Base-by-base conservation (phyloP, 176 grass and related monocot genomes). In the Urochloa ruziziensis region DNA sequence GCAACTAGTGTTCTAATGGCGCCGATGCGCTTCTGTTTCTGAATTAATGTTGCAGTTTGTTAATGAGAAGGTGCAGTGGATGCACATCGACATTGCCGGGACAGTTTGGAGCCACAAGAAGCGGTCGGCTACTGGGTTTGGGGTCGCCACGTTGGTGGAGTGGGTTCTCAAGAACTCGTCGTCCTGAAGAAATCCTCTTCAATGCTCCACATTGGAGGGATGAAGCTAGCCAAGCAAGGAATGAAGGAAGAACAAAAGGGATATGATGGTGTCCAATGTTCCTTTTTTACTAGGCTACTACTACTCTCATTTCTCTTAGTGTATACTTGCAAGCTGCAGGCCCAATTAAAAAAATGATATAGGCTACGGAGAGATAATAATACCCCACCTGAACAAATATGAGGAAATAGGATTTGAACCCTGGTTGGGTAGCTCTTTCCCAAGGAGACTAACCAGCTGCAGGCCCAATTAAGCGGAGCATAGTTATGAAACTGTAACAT, bases 81-180 rank as follows among this genome's bases (percentile, higher is more conserved):
- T 98, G 87, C 96, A 98, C 83, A 98, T 98, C 28, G 96, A 98
- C 44, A 98, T 98, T 80, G 91, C 93, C 0, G 93, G 89, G 44
- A 93, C 96, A 14, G 93, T 92, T 29, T 95, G 96, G 93, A 93
- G 70, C 66, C 79, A 98, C 62, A 95, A 92, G 87, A 98, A 98
- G 86, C 87, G 87, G 17, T 32, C 57, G 0, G 89, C 80, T 21
- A 98, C 96, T 10, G 93, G 96, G n/a, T 98, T 98, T 29, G 96
- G 96, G 0, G 96, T 95, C 12, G 88, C 96, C 57, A 98, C 96
- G 54, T 56, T 98, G 82, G 91, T 94, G 34, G 93, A 98, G 79
- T 98, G 96, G 96, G 96, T 98, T 90, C 24, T 98, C 78, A 93
- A 90, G 56, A 98, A 98, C 87, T 92, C 96, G 37, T 94, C 96